Evolutionary conservation across 495 filamentous ascomycete genomes (phyloP), one percentile per base, ranked within the genome.

Genomic region (Aspergillus steynii): DNA sequence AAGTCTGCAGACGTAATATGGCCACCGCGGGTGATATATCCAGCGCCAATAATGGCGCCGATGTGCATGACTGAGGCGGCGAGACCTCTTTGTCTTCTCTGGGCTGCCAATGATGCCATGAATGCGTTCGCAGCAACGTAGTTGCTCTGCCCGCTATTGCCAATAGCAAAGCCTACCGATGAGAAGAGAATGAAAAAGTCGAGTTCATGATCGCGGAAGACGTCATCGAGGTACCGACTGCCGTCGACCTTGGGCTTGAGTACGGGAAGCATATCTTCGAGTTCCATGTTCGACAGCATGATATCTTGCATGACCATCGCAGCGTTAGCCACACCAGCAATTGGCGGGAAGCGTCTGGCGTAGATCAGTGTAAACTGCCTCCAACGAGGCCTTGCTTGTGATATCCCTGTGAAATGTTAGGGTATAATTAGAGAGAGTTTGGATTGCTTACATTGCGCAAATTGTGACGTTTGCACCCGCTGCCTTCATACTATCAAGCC

Each of bases 121-220:
- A 80, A 88, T 47, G 72, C 73, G 69, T 85, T 88, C 4, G 82
- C 84, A 4, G 86, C 84, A 20, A 77, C 74, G 66, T 90, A 90
- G 12, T 81, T 83, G 1, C 80, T 74, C 68, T 90, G 87, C 0
- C 83, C 83, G 49, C 69, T 63, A 1, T 80, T 85, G 0, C 87
- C 86, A 25, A 85, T 72, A 7, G 79, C 71, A 29, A 73, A 73
- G 6, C 81, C 72, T 2, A 80, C 70, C 0, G 85, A 88, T 0
- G 82, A 85, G 56, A 87, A 76, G 42, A 82, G 70, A 28, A 88
- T 73, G 71, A 89, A 88, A 72, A 88, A 89, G 56, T 89, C 86
- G 1, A 88, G 78, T 1, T 15, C 4, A 0, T 65, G 51, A 20
- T 72, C 62, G 29, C 37, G 34, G 53, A 76, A 66, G 29, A 68